phyloP scores from a whole-genome alignment of 257 asterid species.

The Forsythia suspensa region DNA sequence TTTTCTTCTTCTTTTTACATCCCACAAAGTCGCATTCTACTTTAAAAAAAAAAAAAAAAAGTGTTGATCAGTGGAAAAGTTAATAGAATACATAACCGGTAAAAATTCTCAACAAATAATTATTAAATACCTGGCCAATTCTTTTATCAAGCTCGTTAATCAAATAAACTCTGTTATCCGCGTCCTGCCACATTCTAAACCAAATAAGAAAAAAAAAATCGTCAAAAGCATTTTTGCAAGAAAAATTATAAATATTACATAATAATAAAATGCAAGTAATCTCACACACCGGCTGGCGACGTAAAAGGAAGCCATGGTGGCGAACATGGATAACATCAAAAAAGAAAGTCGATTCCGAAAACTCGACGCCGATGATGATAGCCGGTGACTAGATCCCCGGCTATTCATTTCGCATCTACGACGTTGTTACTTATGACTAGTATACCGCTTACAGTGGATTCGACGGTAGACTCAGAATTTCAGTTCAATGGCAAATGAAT shows the following conservation, averaged over 20 bases:
- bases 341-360: slow-evolving; percentile 61
- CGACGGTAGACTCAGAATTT: too few relatives aligned
- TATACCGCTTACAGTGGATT: too few relatives aligned
- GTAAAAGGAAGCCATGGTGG: slow-evolving; percentile 77
- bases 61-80: not conserved
- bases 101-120: not conserved
- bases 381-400: slow-evolving; percentile 63
- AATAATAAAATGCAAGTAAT: slow-evolving; percentile 1
- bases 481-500: too few relatives aligned
- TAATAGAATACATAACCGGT: too few relatives aligned
- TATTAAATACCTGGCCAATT: slow-evolving; percentile 65
- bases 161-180: slow-evolving; percentile 60
- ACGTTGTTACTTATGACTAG: slow-evolving; percentile 19
- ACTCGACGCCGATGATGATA: slow-evolving; percentile 41
- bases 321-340: slow-evolving; percentile 70
- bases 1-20: not conserved
- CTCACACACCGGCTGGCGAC: slow-evolving; percentile 66
- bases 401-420: slow-evolving; percentile 42
- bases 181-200: slow-evolving; percentile 84
- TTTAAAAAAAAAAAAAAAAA: not conserved
- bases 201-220: slow-evolving; percentile 9
- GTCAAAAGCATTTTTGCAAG: not conserved
- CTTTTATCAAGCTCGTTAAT: slow-evolving; percentile 60
- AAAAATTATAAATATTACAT: not conserved
- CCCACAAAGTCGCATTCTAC: not conserved